phyloP scores from a whole-genome alignment of 768 basidiomycete species.

The Mycena vitilis region DNA sequence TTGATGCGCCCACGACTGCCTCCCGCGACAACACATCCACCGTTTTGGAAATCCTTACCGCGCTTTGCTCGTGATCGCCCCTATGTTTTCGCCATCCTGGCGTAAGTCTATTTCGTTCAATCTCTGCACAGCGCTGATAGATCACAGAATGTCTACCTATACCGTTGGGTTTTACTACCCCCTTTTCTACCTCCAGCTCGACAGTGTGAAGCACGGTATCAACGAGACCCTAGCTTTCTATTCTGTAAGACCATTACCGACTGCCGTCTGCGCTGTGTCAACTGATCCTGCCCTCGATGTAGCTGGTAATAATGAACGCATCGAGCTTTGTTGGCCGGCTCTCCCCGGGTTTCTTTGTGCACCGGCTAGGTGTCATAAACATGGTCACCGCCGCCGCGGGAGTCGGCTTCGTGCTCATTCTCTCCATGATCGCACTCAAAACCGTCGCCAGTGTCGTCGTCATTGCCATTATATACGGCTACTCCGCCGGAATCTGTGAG shows the following conservation, averaged over 20 bases:
- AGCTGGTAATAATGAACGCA: constrained; percentile 54
- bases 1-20: constrained; percentile 52
- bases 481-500: constrained; percentile 48
- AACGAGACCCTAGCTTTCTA: constrained; percentile 50
- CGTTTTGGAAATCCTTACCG: constrained; percentile 12
- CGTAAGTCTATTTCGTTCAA: constrained; percentile 21
- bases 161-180: constrained; percentile 43
- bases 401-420: constrained; percentile 41
- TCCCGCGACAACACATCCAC: constrained; percentile 41
- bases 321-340: constrained; percentile 53
- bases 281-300: not conserved
- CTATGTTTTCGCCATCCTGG: constrained; percentile 36
- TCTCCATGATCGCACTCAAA: constrained; percentile 48
- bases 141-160: constrained; percentile 32
- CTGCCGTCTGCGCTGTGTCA: constrained; percentile 2
- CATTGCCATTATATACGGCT: constrained; percentile 47
- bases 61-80: constrained; percentile 38
- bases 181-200: constrained; percentile 52
- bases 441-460: constrained; percentile 38
- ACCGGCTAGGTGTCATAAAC: constrained; percentile 43
- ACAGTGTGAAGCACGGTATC: constrained; percentile 44
- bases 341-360: constrained; percentile 47
- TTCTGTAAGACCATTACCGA: constrained; percentile 42
- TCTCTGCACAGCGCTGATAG: not conserved
- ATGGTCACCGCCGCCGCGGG: constrained; percentile 41